Conservation (phyloP, 2,329 filamentous ascomycete species). For the Epichloe brachyelytri region DNA sequence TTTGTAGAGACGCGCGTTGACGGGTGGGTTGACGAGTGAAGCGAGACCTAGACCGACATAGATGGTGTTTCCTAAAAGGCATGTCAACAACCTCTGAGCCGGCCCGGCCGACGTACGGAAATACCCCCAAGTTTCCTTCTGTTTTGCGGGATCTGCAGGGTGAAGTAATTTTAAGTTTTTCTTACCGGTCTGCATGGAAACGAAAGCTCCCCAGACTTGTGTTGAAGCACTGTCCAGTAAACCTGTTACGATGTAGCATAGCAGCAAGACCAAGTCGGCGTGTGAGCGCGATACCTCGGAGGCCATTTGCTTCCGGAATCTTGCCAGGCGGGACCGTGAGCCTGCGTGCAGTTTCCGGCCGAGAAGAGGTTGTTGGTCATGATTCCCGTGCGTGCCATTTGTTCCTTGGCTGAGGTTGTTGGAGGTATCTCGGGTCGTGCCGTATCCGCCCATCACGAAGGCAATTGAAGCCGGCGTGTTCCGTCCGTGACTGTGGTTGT, state of each 20-base stretch:
- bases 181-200: slow-evolving; percentile 70
- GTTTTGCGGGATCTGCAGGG: not conserved
- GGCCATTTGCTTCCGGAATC: slow-evolving; percentile 22
- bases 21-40: slow-evolving; percentile 28
- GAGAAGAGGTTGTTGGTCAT: slow-evolving; percentile 19
- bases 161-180: slow-evolving; percentile 1
- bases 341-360: slow-evolving; percentile 8
- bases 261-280: slow-evolving; percentile 55
- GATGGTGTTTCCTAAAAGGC: slow-evolving; percentile 54
- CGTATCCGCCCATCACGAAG: slow-evolving; percentile 8
- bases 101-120: no score
- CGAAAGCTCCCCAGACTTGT: slow-evolving; percentile 67
- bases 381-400: not conserved
- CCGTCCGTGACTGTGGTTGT: not conserved
- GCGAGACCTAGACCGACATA: slow-evolving; percentile 66
- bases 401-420: not conserved
- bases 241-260: slow-evolving; percentile 66
- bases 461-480: not conserved
- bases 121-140: no score
- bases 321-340: slow-evolving; percentile 10
- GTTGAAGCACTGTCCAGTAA: slow-evolving; percentile 65
- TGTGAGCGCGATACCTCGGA: slow-evolving; percentile 44
- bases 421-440: slow-evolving; percentile 3
- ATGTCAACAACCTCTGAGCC: not conserved
- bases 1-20: slow-evolving; percentile 30